Evolutionary conservation across 371 early-diverging fungal genomes (phyloP).

Genomic region (Mucor piriformis): DNA sequence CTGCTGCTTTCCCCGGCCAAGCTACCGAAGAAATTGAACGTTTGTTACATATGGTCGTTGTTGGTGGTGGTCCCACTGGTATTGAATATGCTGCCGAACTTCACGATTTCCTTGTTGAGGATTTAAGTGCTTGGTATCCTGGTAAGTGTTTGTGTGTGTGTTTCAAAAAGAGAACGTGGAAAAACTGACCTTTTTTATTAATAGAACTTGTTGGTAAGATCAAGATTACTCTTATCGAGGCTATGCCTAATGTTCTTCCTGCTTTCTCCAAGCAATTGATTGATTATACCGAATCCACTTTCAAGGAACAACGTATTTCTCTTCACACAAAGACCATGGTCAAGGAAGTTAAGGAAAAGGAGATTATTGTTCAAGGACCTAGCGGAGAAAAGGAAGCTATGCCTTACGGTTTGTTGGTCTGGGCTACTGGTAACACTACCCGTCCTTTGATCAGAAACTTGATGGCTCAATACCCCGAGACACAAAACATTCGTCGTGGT

Average conservation of each 20-base stretch:
- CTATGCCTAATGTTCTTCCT: conserved; percentile 87
- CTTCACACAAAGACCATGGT: conserved; percentile 90
- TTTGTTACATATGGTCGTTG: conserved; percentile 91
- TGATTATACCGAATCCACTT: conserved; percentile 88
- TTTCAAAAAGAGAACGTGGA: too few species aligned
- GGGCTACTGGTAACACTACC: conserved; percentile 94
- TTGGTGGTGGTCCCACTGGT: conserved; percentile 97
- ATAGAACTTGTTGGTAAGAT: conserved; percentile 80
- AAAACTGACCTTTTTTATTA: too few species aligned
- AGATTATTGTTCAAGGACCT: conserved; percentile 76
- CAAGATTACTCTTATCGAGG: conserved; percentile 91
- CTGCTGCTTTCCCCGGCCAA: conserved; percentile 84
- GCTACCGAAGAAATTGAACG: conserved; percentile 78
- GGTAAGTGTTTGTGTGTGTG: conserved; percentile 30
- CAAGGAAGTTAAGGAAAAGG: conserved; percentile 84
- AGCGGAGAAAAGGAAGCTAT: conserved; percentile 70
- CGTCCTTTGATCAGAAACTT: conserved; percentile 78
- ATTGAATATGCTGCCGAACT: conserved; percentile 95
- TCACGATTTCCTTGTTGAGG: conserved; percentile 89
- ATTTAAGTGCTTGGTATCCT: conserved; percentile 86
- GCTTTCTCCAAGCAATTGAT: conserved; percentile 90
- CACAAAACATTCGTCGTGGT: conserved; percentile 84
- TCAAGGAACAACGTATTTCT: conserved; percentile 83
- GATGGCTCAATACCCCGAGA: conserved; percentile 69
- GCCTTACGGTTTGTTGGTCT: conserved; percentile 91